Evolutionary conservation across 2,329 filamentous ascomycete genomes (phyloP).

Genomic region (Aspergillus pseudoterreus): DNA sequence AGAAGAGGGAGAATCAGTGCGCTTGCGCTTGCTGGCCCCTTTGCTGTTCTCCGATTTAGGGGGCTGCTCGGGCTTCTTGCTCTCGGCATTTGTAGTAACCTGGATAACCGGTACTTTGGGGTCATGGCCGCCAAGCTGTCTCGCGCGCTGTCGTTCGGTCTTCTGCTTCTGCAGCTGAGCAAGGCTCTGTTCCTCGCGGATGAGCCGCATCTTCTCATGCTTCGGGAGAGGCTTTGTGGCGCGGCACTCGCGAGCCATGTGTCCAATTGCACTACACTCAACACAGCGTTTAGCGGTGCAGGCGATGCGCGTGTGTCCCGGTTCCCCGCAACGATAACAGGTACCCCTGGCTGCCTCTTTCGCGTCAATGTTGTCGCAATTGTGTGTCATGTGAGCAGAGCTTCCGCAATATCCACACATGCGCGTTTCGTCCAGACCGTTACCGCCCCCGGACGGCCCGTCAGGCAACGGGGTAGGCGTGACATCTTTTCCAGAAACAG

Average conservation of each 20-base stretch:
- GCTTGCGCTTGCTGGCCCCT: conserved; percentile 31
- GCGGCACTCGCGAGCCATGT: conserved; percentile 33
- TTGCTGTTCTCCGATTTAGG: conserved; percentile 11
- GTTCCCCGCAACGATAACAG: conserved; percentile 41
- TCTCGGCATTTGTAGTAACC: conserved; percentile 20
- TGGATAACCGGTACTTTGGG: conserved; percentile 41
- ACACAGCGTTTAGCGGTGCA: conserved; percentile 43
- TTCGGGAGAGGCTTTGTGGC: conserved; percentile 32
- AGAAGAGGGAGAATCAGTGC: conserved; percentile 20
- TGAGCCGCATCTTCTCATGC: conserved; percentile 33
- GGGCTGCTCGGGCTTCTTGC: conserved; percentile 7
- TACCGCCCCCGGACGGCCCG: conserved; percentile 41
- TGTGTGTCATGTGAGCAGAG: conserved; percentile 40
- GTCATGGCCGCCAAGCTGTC: conserved; percentile 43
- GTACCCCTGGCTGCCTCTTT: conserved; percentile 34
- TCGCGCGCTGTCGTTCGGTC: conserved; percentile 36
- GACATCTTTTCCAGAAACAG: conserved; percentile 20
- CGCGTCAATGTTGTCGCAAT: conserved; percentile 45
- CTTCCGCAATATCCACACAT: conserved; percentile 47
- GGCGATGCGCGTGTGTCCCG: conserved; percentile 34
- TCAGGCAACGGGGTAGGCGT: conserved; percentile 23
- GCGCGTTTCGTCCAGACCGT: conserved; percentile 40
- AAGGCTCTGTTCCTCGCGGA: conserved; percentile 35
- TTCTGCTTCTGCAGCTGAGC: conserved; percentile 30
- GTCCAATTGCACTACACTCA: conserved; percentile 44